Conservation (phyloP, 2,329 filamentous ascomycete species). For the Xylariales sp. region DNA sequence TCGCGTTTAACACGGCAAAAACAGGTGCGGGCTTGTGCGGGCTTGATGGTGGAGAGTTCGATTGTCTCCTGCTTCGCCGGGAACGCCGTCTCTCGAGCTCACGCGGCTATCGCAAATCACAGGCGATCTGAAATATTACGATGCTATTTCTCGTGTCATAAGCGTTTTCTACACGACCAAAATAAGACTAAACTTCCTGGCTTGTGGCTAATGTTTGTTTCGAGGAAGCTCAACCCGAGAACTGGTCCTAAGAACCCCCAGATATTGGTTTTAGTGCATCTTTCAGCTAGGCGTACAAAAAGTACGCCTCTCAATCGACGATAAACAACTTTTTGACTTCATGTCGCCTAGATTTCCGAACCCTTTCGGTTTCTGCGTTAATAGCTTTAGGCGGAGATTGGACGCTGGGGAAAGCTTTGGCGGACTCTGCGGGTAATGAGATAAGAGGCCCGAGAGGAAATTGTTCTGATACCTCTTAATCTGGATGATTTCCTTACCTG, state of each 20-base stretch:
- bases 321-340: constrained; percentile 53
- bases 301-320: constrained; percentile 58
- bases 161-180: constrained; percentile 74
- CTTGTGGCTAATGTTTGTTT: constrained; percentile 76
- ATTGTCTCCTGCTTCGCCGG: constrained; percentile 63
- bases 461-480: too few species aligned
- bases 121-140: constrained; percentile 77
- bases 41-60: constrained; percentile 49
- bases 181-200: constrained; percentile 75
- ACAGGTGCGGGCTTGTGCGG: constrained; percentile 51
- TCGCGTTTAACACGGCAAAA: constrained; percentile 57
- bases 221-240: constrained; percentile 59
- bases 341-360: constrained; percentile 46
- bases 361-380: constrained; percentile 6
- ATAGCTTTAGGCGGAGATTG: constrained; percentile 19
- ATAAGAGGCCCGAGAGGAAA: constrained; percentile 25
- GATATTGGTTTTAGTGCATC: constrained; percentile 61
- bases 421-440: constrained; percentile 23
- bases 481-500: too few species aligned
- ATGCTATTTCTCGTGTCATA: constrained; percentile 75
- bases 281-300: constrained; percentile 59
- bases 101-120: constrained; percentile 79
- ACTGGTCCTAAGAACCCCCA: constrained; percentile 56
- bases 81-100: constrained; percentile 78
- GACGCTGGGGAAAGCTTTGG: constrained; percentile 22